Conservation (phyloP, 169 alveolate genomes). For the Cryptosporidium bovis region DNA sequence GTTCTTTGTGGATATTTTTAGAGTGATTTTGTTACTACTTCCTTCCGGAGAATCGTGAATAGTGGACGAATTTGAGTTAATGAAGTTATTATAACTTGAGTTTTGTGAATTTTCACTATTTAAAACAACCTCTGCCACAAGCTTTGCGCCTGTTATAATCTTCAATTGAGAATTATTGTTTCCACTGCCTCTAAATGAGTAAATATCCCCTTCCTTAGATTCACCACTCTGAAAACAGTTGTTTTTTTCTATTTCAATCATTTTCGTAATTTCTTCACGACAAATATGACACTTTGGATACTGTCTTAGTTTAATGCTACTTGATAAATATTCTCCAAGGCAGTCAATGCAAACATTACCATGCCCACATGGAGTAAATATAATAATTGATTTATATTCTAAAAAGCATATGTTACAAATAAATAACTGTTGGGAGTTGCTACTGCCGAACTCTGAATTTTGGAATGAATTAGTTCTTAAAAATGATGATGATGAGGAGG, state of each 20-base stretch:
- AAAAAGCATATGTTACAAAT: constrained; percentile 50
- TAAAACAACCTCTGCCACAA: constrained; percentile 46
- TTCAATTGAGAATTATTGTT: background rate
- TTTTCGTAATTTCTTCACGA: constrained; percentile 44
- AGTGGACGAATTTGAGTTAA: background rate
- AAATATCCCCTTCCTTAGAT: background rate
- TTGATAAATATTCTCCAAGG: constrained; percentile 60
- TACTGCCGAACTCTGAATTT: background rate
- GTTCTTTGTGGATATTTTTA: constrained; percentile 37
- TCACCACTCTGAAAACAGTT: background rate
- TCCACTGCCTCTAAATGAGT: background rate
- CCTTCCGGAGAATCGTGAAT: background rate
- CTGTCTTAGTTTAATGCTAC: constrained; percentile 16
- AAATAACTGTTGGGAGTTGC: background rate
- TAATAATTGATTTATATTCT: constrained; percentile 38
- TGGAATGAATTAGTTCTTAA: constrained; percentile 1
- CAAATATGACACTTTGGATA: constrained; percentile 69
- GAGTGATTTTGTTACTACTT: constrained; percentile 4
- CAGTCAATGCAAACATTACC: constrained; percentile 57
- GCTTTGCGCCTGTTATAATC: constrained; percentile 1
- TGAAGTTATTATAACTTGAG: background rate
- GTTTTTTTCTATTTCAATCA: constrained; percentile 14
- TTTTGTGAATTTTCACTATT: background rate
- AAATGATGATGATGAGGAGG: background rate
- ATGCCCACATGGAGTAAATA: constrained; percentile 73